Conservation (phyloP, 345 rosid species). For the Cochlearia excelsa region DNA sequence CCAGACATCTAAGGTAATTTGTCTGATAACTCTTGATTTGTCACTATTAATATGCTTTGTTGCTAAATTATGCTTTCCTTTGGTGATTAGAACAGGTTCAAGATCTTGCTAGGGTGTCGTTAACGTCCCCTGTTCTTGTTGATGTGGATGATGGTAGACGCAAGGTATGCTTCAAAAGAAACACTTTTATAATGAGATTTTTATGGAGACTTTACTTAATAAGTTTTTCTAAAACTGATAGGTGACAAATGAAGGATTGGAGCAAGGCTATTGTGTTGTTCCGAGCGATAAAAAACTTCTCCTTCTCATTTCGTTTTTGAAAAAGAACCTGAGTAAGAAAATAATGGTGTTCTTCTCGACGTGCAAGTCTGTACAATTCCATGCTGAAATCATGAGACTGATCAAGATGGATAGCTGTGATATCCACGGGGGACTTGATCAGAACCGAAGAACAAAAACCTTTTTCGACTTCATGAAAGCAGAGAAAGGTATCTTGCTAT, state of each 20-base stretch:
- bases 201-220: slow-evolving; percentile 2
- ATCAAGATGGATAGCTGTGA: slow-evolving; percentile 72
- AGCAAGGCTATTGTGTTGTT: slow-evolving; percentile 92
- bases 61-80: slow-evolving; percentile 10
- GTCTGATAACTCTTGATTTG: neutral
- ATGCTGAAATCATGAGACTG: slow-evolving; percentile 77
- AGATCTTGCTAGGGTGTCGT: slow-evolving; percentile 93
- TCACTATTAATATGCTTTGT: slow-evolving; percentile 4
- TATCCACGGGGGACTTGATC: slow-evolving; percentile 94
- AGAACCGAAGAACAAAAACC: slow-evolving; percentile 84
- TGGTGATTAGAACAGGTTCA: slow-evolving; percentile 53
- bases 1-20: slow-evolving; percentile 82
- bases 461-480: slow-evolving; percentile 92
- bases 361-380: slow-evolving; percentile 91
- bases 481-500: slow-evolving; percentile 86
- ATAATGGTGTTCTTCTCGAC: slow-evolving; percentile 99
- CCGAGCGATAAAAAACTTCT: slow-evolving; percentile 78
- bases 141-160: slow-evolving; percentile 94
- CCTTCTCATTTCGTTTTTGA: slow-evolving; percentile 84
- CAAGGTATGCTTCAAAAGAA: slow-evolving; percentile 54
- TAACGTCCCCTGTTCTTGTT: slow-evolving; percentile 75
- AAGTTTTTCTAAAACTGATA: slow-evolving; percentile 28
- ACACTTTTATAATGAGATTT: slow-evolving; percentile 3
- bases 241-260: slow-evolving; percentile 96
- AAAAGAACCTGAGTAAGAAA: slow-evolving; percentile 83